These are phyloP conservation scores for Codiaeum variegatum DNA, from an alignment of 441 rosid species.

Conservation along the genomic window DNA sequence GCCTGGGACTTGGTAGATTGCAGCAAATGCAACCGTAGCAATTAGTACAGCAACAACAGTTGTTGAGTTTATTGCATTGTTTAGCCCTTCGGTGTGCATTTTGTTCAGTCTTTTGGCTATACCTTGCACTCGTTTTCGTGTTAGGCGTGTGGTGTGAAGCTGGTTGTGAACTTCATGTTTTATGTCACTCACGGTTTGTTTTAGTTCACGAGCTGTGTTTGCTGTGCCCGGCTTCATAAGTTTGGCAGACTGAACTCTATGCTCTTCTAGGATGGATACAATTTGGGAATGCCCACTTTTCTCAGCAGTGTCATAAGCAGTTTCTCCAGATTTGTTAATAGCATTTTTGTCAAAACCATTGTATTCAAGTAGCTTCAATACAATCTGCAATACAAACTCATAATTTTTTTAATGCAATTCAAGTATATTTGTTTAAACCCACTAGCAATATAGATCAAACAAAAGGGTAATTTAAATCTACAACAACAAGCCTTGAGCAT, in stretches of 20 bases:
- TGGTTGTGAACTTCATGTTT: conserved; percentile 89
- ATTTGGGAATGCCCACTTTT: conserved; percentile 50
- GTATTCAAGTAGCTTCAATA: conserved; percentile 51
- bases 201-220: conserved; percentile 52
- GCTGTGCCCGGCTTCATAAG: conserved; percentile 39
- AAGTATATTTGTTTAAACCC: neutral
- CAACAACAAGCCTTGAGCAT: neutral
- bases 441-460: neutral
- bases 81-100: conserved; percentile 86
- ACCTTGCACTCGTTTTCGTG: conserved; percentile 72
- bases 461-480: neutral
- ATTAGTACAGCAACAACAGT: conserved; percentile 91
- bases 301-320: conserved; percentile 86
- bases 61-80: conserved; percentile 87
- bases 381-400: conserved; percentile 43
- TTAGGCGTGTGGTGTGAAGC: conserved; percentile 68
- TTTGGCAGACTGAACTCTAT: conserved; percentile 58
- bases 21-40: conserved; percentile 95
- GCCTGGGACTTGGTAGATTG: conserved; percentile 90
- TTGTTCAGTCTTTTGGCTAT: conserved; percentile 75
- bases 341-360: conserved; percentile 45
- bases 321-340: conserved; percentile 65
- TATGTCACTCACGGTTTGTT: conserved; percentile 93
- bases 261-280: conserved; percentile 49
- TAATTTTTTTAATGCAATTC: neutral